phyloP scores from a whole-genome alignment of 768 basidiomycete genomes.

The Boletales sp. region DNA sequence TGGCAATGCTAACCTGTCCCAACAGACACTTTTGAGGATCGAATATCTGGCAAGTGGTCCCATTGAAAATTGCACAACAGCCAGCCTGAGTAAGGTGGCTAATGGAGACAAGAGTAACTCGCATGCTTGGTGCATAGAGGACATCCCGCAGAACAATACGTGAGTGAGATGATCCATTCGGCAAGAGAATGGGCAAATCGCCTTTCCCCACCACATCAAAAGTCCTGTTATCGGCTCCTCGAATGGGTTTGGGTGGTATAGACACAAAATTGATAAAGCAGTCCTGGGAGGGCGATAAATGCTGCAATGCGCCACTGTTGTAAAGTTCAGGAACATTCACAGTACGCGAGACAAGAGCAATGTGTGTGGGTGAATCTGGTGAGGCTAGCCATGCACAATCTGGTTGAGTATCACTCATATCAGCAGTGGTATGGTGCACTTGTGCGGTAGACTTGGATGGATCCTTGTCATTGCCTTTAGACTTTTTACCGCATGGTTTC shows the following conservation, averaged over 20 bases:
- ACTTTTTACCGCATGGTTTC: constrained; percentile 1
- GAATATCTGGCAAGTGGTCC: no score
- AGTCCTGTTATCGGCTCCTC: neutral
- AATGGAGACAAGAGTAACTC: constrained; percentile 20
- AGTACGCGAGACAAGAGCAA: no score
- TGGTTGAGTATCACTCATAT: neutral
- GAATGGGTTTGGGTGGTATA: neutral
- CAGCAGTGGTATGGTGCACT: no score
- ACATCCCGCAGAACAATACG: neutral
- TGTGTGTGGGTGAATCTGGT: neutral
- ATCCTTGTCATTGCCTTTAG: neutral
- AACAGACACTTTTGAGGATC: no score
- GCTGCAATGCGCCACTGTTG: neutral
- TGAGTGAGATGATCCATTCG: neutral
- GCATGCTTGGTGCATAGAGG: constrained; percentile 16
- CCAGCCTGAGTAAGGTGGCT: neutral
- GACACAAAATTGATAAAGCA: neutral
- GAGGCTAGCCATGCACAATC: neutral
- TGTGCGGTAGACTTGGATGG: no score
- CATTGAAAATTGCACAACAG: no score
- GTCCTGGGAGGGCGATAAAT: neutral
- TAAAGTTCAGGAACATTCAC: neutral
- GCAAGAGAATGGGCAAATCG: neutral
- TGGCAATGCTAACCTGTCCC: no score
- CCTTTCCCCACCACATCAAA: neutral